Conservation (phyloP, 1,284 basidiomycete genomes). For the Agroathelia rolfsii region DNA sequence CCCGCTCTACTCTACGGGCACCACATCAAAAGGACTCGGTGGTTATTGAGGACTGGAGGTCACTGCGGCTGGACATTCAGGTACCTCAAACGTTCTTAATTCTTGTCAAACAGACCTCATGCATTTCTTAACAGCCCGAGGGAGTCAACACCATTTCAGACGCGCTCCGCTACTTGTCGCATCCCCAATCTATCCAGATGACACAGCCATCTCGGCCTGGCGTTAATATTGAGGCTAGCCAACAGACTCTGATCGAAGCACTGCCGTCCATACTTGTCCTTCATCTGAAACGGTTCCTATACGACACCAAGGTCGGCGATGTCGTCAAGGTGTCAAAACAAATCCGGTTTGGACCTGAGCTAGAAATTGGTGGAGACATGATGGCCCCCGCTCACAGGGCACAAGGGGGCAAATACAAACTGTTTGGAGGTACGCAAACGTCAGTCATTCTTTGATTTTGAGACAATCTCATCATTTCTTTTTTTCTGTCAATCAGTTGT, state of each 20-base stretch:
- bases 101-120: neutral
- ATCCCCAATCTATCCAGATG: slow-evolving; percentile 77
- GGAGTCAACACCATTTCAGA: slow-evolving; percentile 76
- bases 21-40: slow-evolving; percentile 83
- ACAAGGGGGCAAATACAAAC: slow-evolving; percentile 58
- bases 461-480: neutral
- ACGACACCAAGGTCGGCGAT: slow-evolving; percentile 70
- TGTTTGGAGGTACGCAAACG: slow-evolving; percentile 69
- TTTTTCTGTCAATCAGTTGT: slow-evolving; percentile 41
- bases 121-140: slow-evolving; percentile 39
- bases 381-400: slow-evolving; percentile 49
- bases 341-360: slow-evolving; percentile 68
- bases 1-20: slow-evolving; percentile 77
- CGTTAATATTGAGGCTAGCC: slow-evolving; percentile 70
- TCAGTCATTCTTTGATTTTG: neutral
- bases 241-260: slow-evolving; percentile 80
- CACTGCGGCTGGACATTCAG: slow-evolving; percentile 84
- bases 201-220: slow-evolving; percentile 48
- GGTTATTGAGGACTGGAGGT: slow-evolving; percentile 88
- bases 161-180: slow-evolving; percentile 71
- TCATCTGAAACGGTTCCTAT: slow-evolving; percentile 90
- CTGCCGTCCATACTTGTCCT: slow-evolving; percentile 83
- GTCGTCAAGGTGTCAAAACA: slow-evolving; percentile 84
- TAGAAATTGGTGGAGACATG: slow-evolving; percentile 70
- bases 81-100: slow-evolving; percentile 25